Base-by-base conservation (phyloP, 805 yeast genomes). In the Barnettozyma botsteinii region DNA sequence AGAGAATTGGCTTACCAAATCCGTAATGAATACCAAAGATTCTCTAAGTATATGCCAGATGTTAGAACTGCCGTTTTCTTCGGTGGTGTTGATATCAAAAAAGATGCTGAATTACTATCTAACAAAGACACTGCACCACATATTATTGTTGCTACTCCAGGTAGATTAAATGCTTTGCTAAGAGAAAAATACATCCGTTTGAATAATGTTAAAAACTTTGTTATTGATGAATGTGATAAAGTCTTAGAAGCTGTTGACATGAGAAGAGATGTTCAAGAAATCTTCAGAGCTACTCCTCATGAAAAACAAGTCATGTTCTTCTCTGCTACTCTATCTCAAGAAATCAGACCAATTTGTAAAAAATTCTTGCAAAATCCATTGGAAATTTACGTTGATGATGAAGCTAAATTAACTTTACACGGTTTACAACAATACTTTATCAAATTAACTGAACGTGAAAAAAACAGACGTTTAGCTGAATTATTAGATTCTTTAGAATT, bases 271-370 rank as follows among this genome's bases (percentile, higher is more conserved):
- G 96, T 91, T 44, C 98, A 91, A 73, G 98, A 91, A 62, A 85
- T 93, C 50, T 91, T 93, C 80, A 82, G 96, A 66, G 85, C 85
- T 46, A 91, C 98, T 38, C 98, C 98, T 51, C 95, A 85, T 68
- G 96, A 91, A 65, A 91, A 91, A 69, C 98, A 91, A 72, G 98
- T 93, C 42, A 89, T 93, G 98, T 91, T 91, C 96, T 91, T 91
- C 67, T 85, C 96, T 46, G 98, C 98, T 51, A 91, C 98, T 41
- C 75, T 91, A 56, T 80, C 95, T 35, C 85, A 78, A 61, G 98
- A 91, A 61, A 87, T 91, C 59, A 85, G 96, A 66, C 96, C 96
- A 47, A 80, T 93, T 44, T 91, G 97, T 74, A 91, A 89, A 73
- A 88, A 91, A 71, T 91, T 93, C 72, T 85, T 93, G 89, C 96